Base-by-base conservation (phyloP, 164 flowering plant species). In the Berberis vulgaris region DNA sequence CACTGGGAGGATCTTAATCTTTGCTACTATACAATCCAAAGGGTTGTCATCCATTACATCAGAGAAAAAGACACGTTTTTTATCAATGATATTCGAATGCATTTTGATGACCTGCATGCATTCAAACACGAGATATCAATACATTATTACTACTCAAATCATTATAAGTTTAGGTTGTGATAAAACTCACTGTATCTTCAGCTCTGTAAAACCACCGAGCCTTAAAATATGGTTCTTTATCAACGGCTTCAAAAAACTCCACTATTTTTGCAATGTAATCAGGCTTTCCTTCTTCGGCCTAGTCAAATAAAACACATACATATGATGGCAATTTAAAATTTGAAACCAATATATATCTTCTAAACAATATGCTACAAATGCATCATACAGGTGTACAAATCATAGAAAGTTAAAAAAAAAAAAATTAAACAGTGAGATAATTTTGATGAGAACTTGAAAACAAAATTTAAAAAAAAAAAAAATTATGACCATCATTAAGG, bases 141-240 rank as follows among this genome's bases (percentile, higher is more conserved):
- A 43, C 2, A 62, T 3, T 9, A 46, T 3, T n/a, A 53, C 56
- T 26, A 26, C 26, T 26, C 26, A 26, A 26, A 26, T 26, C 26
- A 26, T 26, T 26, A 26, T 26, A 26, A 26, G 26, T 26, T 12
- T 54, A 63, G 50, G 50, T 4, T 47, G 5, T 8, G 2, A 7
- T 42, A 41, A 5, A 3, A 47, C 76, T 80, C 76, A 91, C 98
- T 9, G 98, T 91, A 58, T 91, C 98, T 6, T 43, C 61, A 0
- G 91, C 79, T 73, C 82, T 78, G 43, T 80, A 91, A 60, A 70
- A 91, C 98, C 98, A 91, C n/a, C 78, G 95, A 0, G 91, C 88
- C 0, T 78, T 79, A 52, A 86, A 83, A 54, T 83, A 77, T 1
- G 26, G 61, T 6, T 53, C 2, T 0, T 81, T 79, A 60, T 86